Conservation (phyloP, 2,329 filamentous ascomycete species). For the Verticillium nonalfalfae region DNA sequence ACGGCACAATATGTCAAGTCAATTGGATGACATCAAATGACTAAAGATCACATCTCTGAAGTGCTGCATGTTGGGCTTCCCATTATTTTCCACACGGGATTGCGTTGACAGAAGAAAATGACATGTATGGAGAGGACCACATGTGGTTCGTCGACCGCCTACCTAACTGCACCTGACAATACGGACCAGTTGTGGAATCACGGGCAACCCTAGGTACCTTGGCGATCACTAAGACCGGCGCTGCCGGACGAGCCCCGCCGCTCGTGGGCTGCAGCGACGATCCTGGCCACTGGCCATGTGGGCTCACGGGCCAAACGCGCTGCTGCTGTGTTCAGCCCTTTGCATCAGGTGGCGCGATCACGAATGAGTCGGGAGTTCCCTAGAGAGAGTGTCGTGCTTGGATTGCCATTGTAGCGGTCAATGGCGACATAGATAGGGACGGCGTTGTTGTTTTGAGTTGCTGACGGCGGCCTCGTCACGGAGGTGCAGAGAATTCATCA, state of each 20-base stretch:
- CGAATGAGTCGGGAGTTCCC: neutral
- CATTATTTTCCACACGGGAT: too few species aligned
- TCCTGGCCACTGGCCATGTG: neutral
- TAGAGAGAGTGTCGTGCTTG: neutral
- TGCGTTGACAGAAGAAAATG: too few species aligned
- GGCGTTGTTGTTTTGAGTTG: neutral
- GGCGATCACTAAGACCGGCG: neutral
- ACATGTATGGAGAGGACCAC: too few species aligned
- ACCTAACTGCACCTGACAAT: too few species aligned
- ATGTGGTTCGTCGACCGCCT: neutral
- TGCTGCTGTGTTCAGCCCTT: neutral
- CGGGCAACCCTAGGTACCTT: neutral
- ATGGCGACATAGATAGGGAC: neutral
- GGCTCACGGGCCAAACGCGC: neutral
- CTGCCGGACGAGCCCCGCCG: neutral
- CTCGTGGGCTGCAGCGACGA: neutral
- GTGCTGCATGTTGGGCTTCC: too few species aligned
- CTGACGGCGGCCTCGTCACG: neutral
- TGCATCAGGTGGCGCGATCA: neutral
- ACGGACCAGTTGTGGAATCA: too few species aligned
- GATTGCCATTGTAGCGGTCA: neutral
- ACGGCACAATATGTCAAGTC: neutral
- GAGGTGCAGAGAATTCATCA: conserved; percentile 1
- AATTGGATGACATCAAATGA: too few species aligned
- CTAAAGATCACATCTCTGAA: neutral